Conservation (phyloP, 73 alveolate species). For the Halteria grandinella region DNA sequence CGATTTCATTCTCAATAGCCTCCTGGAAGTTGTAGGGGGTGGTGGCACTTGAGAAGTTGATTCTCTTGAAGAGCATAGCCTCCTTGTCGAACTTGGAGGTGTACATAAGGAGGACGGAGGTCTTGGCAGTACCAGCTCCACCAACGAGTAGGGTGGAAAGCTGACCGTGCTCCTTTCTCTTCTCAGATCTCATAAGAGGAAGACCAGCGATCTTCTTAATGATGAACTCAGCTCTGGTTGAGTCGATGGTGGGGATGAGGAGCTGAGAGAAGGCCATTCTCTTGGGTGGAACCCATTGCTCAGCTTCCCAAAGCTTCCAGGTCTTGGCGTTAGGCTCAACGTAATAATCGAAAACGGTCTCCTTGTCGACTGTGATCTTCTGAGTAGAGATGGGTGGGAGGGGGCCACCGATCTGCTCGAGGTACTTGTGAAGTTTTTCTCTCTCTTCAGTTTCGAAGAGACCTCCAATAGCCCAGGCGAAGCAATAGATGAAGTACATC, state of each 20-base stretch:
- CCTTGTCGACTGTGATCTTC: slow-evolving; percentile 88
- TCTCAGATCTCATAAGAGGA: slow-evolving; percentile 72
- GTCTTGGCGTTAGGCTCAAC: slow-evolving; percentile 77
- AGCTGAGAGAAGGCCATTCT: slow-evolving; percentile 96
- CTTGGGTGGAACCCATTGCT: slow-evolving; percentile 91
- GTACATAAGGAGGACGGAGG: slow-evolving; percentile 98
- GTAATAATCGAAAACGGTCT: slow-evolving; percentile 91
- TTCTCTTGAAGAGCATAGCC: slow-evolving; percentile 96
- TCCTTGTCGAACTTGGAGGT: slow-evolving; percentile 84
- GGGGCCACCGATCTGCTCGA: slow-evolving; percentile 93
- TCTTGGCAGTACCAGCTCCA: slow-evolving; percentile 99
- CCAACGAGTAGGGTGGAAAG: slow-evolving; percentile 81
- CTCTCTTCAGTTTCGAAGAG: slow-evolving; percentile 98
- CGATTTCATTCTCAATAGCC: slow-evolving; percentile 98
- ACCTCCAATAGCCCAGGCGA: slow-evolving; percentile 99
- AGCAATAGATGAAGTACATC: slow-evolving; percentile 86
- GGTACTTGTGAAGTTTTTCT: slow-evolving; percentile 93
- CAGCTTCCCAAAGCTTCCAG: slow-evolving; percentile 95
- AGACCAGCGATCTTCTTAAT: slow-evolving; percentile 88
- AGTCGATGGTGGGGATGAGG: slow-evolving; percentile 99
- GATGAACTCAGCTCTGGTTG: slow-evolving; percentile 98
- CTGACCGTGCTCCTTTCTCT: slow-evolving; percentile 71
- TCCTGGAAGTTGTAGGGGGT: slow-evolving; percentile 99
- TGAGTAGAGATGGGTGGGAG: slow-evolving; percentile 88
- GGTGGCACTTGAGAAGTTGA: slow-evolving; percentile 99